Base-by-base conservation (phyloP, 495 filamentous ascomycete genomes). In the Hyaloscypha bicolor region DNA sequence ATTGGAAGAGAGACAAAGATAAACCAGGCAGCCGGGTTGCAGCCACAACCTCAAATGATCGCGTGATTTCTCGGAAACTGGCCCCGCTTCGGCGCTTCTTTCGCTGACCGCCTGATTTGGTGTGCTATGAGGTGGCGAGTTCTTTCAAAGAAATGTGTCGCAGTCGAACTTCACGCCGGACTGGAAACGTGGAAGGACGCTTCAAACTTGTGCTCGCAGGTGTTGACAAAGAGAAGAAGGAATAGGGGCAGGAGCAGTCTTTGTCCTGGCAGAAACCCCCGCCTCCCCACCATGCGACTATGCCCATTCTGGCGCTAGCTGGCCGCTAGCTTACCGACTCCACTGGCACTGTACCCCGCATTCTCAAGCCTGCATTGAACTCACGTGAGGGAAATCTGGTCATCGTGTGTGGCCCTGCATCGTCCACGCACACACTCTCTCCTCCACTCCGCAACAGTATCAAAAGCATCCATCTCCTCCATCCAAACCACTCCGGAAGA, bases 311-410 rank as follows among this genome's bases (percentile, higher is more conserved):
- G 42, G 4, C 11, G 2, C 6, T 48, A 48, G 42, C 42, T 4
- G 11, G 11, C 9, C 42, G 42, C 42, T 48, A 48, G 42, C 16
- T 31, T 56, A 30, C 22, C 53, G 53, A 56, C 53, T 56, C 53
- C 53, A 56, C 53, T 56, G 9, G 29, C 9, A 25, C 25, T 25
- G 55, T 63, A 63, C 61, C 61, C 61, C 61, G 61, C 61, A 63
- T 63, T 63, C 61, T 12, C 61, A 6, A 29, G 45, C 37, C 29
- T 45, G 19, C 31, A 63, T 25, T 56, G 29, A 32, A 22, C 61
- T 63, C 61, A 63, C 61, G 61, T 63, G 61, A 53, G 61, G 42
- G 29, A 32, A 59, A 60, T 48, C 55, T 65, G 55, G 22, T 55
- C 32, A 60, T 59, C 35, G 42, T 59, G 63, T 58, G 35, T 56